Percentiles rank a stretch among this genome's conserved stretches.
phyloP scores from a whole-genome alignment of 768 basidiomycete species.

The Imleria badia region DNA sequence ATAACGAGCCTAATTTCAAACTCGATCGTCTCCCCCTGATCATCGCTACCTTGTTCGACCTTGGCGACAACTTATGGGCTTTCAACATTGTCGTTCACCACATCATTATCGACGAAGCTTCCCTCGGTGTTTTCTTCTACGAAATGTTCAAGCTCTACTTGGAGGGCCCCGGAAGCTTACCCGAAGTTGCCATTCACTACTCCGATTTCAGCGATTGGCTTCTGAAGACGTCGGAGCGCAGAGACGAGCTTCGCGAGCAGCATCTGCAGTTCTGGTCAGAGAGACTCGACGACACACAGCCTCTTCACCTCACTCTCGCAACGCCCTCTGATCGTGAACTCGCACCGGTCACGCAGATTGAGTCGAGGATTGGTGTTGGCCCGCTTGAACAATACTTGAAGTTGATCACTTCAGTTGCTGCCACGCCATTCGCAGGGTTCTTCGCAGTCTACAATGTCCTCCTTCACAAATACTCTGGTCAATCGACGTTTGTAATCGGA shows the following conservation, averaged over 20 bases:
- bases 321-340: slow-evolving; percentile 27
- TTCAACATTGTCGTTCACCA: slow-evolving; percentile 33
- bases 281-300: slow-evolving; percentile 14
- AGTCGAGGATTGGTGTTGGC: slow-evolving; percentile 20
- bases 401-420: slow-evolving; percentile 14
- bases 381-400: slow-evolving; percentile 21
- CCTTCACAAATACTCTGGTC: slow-evolving; percentile 34
- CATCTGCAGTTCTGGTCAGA: slow-evolving; percentile 28
- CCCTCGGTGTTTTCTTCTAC: slow-evolving; percentile 31
- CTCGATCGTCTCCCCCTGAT: slow-evolving; percentile 27
- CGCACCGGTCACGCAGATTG: slow-evolving; percentile 31
- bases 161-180: slow-evolving; percentile 26
- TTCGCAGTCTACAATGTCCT: slow-evolving; percentile 34
- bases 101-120: slow-evolving; percentile 32
- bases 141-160: slow-evolving; percentile 30
- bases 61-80: slow-evolving; percentile 20
- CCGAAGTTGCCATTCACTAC: slow-evolving; percentile 22
- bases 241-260: slow-evolving; percentile 25
- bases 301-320: slow-evolving; percentile 24
- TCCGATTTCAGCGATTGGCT: slow-evolving; percentile 27
- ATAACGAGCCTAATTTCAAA: slow-evolving; percentile 24
- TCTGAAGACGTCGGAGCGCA: slow-evolving; percentile 28
- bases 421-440: slow-evolving; percentile 31
- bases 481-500: slow-evolving; percentile 28
- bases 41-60: slow-evolving; percentile 27